These are phyloP conservation scores for Trematosphaeria pertusa DNA, from an alignment of 2,329 filamentous ascomycete species.

Conservation along the genomic window DNA sequence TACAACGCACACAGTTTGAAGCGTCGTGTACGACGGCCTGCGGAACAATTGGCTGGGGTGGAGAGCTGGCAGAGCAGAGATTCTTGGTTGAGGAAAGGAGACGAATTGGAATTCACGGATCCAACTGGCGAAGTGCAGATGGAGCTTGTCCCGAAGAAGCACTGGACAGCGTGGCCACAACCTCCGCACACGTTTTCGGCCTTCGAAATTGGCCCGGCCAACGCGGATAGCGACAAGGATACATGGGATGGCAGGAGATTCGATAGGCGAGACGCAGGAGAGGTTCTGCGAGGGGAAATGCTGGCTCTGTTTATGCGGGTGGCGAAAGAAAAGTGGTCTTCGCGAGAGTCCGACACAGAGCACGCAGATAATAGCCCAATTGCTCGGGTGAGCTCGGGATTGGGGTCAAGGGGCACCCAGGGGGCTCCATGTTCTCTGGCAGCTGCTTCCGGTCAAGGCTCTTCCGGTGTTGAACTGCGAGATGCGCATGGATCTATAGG, in stretches of 20 bases:
- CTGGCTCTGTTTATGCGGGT: slow-evolving; percentile 69
- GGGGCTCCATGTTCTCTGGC: too few species aligned
- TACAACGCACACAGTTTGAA: slow-evolving; percentile 80
- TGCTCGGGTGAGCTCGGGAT: too few species aligned
- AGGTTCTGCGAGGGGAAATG: slow-evolving; percentile 73
- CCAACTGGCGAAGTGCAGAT: slow-evolving; percentile 34
- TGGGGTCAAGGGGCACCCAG: too few species aligned
- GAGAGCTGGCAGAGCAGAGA: slow-evolving; percentile 50
- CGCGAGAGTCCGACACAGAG: slow-evolving; percentile 46
- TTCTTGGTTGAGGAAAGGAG: slow-evolving; percentile 46
- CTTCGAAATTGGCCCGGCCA: slow-evolving; percentile 54
- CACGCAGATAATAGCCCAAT: slow-evolving; percentile 12
- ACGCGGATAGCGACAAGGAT: slow-evolving; percentile 55
- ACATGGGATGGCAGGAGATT: slow-evolving; percentile 59
- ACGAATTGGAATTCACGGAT: slow-evolving; percentile 36
- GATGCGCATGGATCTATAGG: too few species aligned
- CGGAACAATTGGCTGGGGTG: slow-evolving; percentile 18
- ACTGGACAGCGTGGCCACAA: slow-evolving; percentile 89
- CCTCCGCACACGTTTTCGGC: slow-evolving; percentile 66
- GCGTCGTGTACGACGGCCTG: slow-evolving; percentile 45
- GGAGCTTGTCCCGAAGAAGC: slow-evolving; percentile 56
- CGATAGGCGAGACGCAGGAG: slow-evolving; percentile 59
- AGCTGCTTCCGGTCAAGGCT: too few species aligned
- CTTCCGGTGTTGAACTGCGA: too few species aligned
- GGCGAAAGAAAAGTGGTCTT: slow-evolving; percentile 69